Evolutionary conservation across 441 rosid genomes (phyloP).

Genomic region (Pelargonium fulgidum): DNA sequence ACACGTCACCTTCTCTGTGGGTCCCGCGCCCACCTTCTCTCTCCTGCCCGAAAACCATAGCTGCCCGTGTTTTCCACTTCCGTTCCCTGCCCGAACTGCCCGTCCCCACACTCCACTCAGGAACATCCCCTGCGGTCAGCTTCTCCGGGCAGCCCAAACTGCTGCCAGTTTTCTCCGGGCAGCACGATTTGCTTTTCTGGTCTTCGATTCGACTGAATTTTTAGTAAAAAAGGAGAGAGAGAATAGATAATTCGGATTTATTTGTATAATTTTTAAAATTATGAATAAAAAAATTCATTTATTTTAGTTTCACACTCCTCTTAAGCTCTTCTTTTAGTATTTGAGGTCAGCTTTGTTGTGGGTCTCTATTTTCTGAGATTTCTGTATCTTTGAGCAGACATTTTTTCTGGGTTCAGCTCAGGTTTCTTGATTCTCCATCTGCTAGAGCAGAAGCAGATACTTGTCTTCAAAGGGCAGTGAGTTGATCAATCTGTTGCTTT

Average conservation of each 20-base stretch:
- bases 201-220: constrained; percentile 25
- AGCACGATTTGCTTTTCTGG: constrained; percentile 21
- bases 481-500: too few species aligned
- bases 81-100: constrained; percentile 11
- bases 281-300: background rate
- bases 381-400: constrained; percentile 23
- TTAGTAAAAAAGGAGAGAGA: constrained; percentile 13
- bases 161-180: constrained; percentile 24
- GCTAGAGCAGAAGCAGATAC: background rate
- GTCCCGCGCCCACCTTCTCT: constrained; percentile 16
- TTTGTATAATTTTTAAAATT: too few species aligned
- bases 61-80: too few species aligned
- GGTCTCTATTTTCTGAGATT: constrained; percentile 14
- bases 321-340: background rate
- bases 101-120: background rate
- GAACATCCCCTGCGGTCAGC: too few species aligned
- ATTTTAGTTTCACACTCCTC: background rate
- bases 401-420: constrained; percentile 27
- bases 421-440: constrained; percentile 23
- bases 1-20: constrained; percentile 34
- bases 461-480: too few species aligned
- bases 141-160: constrained; percentile 12
- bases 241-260: constrained; percentile 21
- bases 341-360: constrained; percentile 8
- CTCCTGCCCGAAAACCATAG: constrained; percentile 18